Base-by-base conservation (phyloP, 1,139 yeast species). In the Arxiozyma telluris region DNA sequence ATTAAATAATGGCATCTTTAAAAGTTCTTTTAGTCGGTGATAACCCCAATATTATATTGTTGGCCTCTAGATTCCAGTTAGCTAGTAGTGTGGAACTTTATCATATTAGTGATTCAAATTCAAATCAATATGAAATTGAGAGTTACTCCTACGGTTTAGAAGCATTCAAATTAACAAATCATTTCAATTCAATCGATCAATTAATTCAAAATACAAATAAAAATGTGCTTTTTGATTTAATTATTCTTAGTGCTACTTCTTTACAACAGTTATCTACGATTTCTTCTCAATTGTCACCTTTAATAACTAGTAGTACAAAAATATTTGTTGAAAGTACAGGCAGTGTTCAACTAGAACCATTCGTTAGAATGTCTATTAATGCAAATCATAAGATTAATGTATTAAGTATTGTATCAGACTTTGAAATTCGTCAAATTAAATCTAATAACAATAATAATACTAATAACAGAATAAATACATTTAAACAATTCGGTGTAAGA, bases 261-360 rank as follows among this genome's bases (percentile, higher is more conserved):
- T 62, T 78, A 53, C 81, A 78, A 61, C 79, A 76, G 53, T 65
- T 78, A 34, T 74, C 81, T 2, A 64, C 72, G 0, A 50, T 73
- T 20, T 71, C 78, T 20, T 55, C 70, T 3, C 67, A 69, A 44
- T 58, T 78, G 46, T 61, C 69, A 17, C 64, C 72, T 0, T 56
- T 74, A 30, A 56, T 77, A 41, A 66, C 66, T 45, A 63, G 66
- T 61, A 73, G 63, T 52, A 75, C 88, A 25, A 71, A 81, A 44
- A 71, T 86, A 15, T 71, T 85, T 38, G 71, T 85, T 47, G 94
- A 86, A 68, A 79, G 84, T 55, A 80, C 88, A 1, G 88, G 88
- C 7, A 85, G 80, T 65, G 79, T 86, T 53, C 84, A 83, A 64
- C 68, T 86, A 56, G 91, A 85, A 65, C 86, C 88, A 15, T 85